phyloP scores from a whole-genome alignment of 129 eudicot species.

The Saussurea involucrata region DNA sequence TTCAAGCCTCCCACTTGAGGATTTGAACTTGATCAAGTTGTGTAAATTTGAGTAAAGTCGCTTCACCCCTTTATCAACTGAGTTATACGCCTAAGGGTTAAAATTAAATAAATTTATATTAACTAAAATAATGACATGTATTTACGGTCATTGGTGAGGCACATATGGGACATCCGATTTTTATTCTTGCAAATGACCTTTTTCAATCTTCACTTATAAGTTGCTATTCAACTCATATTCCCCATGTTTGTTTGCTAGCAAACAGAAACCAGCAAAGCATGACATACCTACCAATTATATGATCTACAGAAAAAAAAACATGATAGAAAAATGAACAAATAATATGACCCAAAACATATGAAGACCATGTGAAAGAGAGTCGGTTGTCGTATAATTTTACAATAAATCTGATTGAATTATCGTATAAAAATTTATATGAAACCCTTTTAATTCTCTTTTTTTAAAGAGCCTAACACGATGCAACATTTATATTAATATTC shows the following conservation, averaged over 20 bases:
- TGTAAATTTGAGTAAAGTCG: no score
- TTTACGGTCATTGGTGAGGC: neutral
- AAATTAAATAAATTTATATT: neutral
- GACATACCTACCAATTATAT: constrained; percentile 16
- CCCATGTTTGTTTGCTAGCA: constrained; percentile 19
- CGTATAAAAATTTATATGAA: neutral
- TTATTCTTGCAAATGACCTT: neutral
- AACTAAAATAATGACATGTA: no score
- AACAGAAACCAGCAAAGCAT: constrained; percentile 29
- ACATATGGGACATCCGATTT: neutral
- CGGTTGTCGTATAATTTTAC: neutral
- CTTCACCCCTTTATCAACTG: no score
- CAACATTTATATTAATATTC: no score
- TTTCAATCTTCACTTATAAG: constrained; percentile 13
- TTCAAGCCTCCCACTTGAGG: no score
- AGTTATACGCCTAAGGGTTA: no score
- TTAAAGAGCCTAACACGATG: no score
- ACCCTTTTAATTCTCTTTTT: neutral
- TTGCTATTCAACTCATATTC: neutral
- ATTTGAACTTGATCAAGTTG: no score
- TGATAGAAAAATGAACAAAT: neutral
- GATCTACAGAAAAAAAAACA: constrained; percentile 2
- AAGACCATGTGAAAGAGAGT: constrained; percentile 17
- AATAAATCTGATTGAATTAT: neutral
- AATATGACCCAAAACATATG: constrained; percentile 15